A percentile compares a stretch with the other conserved stretches of the same genome.
These are phyloP conservation scores for Coemansia sp. DNA, from an alignment of 192 early-diverging fungal species.

Conservation along the genomic window DNA sequence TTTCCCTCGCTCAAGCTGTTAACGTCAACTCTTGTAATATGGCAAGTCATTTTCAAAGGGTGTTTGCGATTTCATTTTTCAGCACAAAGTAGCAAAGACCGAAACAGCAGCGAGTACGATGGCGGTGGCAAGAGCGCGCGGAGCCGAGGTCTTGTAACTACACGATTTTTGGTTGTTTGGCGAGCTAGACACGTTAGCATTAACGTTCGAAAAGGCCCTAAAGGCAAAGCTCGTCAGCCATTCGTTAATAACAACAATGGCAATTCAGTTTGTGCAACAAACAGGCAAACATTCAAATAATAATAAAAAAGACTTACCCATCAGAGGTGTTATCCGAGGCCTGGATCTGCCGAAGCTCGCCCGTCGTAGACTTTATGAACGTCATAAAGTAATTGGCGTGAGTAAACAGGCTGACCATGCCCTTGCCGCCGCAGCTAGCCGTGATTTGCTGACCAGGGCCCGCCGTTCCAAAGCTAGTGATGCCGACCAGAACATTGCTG, in stretches of 20 bases:
- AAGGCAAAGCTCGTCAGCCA: neutral
- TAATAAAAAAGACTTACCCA: constrained; percentile 26
- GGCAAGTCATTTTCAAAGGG: too few species aligned
- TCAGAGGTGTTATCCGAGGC: constrained; percentile 7
- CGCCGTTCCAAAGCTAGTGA: constrained; percentile 52
- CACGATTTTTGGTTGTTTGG: neutral
- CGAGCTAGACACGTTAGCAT: neutral
- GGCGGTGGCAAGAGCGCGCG: neutral
- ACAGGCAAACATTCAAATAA: neutral
- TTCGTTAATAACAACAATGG: neutral
- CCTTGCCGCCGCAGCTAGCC: constrained; percentile 37
- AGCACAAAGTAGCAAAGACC: neutral
- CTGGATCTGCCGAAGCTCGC: constrained; percentile 25
- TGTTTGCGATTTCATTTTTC: too few species aligned
- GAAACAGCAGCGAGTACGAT: neutral
- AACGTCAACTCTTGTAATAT: too few species aligned
- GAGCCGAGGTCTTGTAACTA: neutral
- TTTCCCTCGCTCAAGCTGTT: neutral
- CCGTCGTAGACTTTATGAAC: constrained; percentile 46
- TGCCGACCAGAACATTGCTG: constrained; percentile 38
- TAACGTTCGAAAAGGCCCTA: constrained; percentile 7
- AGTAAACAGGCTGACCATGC: constrained; percentile 52
- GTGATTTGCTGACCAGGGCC: constrained; percentile 31
- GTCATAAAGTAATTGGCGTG: constrained; percentile 42
- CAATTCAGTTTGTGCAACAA: neutral